Evolutionary conservation across 306 rosid genomes (phyloP), one percentile per base, ranked within the genome.

Genomic region (Pterocarpus macrocarpus): DNA sequence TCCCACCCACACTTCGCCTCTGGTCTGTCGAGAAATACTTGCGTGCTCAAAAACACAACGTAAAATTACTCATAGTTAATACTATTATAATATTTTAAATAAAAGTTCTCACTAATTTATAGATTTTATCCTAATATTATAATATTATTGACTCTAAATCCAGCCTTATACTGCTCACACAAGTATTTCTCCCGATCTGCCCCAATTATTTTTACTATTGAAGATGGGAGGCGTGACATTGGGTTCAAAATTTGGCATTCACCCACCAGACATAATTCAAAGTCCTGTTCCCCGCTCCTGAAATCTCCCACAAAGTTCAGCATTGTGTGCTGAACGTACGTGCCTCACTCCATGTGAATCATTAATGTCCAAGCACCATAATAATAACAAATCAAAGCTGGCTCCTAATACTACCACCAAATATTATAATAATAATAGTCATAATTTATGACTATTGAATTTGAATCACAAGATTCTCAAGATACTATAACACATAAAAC

Each of bases 341-440:
- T 71, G 70, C 16, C 64, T 45, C 6, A 2, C 65, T 49, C 74
- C 69, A 64, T 64, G 84, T 64, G 80, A 64, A 41, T 4, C 75
- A 81, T 64, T 39, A 80, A 63, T 62, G 74, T 64, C 56, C 8
- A 64, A 41, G 32, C 13, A 65, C 45, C 79, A 71, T 6, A 55
- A 63, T 30, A 3, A 49, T 34, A 62, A 49, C 78, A 71, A 62
- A 80, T 63, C 78, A 72, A 73, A 30, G 66, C 71, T 47, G 47
- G 55, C 50, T 59, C 34, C 71, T 50, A 80, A 17, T 39, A 10
- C 30, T 39, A 32, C 38, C 61, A 45, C 47, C 15, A 3, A 67
- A 22, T 22, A 22, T 22, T 22, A 22, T 0, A 22, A 22, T 22
- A 22, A 22, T 22, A 13, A 53, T 65, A 36, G 53, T 17, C 38